Conservation (phyloP, 306 rosid species). For the Rosa lucieae region DNA sequence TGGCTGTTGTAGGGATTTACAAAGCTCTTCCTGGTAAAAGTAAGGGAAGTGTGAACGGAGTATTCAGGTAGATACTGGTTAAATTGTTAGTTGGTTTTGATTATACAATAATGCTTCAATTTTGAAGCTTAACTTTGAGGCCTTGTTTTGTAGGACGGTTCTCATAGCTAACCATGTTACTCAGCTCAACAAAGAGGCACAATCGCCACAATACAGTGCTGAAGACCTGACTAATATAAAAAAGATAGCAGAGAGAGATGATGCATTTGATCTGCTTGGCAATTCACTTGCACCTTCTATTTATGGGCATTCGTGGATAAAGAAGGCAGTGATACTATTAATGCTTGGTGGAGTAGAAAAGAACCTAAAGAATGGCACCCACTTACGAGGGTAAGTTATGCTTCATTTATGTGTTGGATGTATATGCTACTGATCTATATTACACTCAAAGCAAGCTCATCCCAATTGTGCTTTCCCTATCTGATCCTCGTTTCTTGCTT, state of each 20-base stretch:
- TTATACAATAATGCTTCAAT: background rate
- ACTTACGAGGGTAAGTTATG: conserved; percentile 85
- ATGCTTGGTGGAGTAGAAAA: conserved; percentile 98
- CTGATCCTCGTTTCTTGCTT: background rate
- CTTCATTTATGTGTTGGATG: conserved; percentile 14
- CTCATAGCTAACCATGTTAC: conserved; percentile 88
- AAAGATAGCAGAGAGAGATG: conserved; percentile 82
- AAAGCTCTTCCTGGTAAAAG: conserved; percentile 92
- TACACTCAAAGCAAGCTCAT: background rate
- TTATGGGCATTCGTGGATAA: conserved; percentile 96
- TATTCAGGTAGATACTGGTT: conserved; percentile 67
- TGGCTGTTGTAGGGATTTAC: conserved; percentile 82
- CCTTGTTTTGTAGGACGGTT: conserved; percentile 67
- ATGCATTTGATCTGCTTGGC: conserved; percentile 88
- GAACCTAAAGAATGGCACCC: conserved; percentile 96
- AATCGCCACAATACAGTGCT: conserved; percentile 79
- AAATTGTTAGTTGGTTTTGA: conserved; percentile 13
- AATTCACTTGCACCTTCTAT: conserved; percentile 97
- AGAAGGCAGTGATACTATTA: conserved; percentile 86
- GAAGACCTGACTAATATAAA: conserved; percentile 79
- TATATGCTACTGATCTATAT: conserved; percentile 15
- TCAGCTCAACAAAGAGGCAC: conserved; percentile 96
- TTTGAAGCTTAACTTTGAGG: conserved; percentile 25
- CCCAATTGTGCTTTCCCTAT: background rate
- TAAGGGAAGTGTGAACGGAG: conserved; percentile 92